Evolutionary conservation across 2,329 filamentous ascomycete genomes (phyloP), one percentile per base, ranked within the genome.

Genomic region (Aspergillus sp.): DNA sequence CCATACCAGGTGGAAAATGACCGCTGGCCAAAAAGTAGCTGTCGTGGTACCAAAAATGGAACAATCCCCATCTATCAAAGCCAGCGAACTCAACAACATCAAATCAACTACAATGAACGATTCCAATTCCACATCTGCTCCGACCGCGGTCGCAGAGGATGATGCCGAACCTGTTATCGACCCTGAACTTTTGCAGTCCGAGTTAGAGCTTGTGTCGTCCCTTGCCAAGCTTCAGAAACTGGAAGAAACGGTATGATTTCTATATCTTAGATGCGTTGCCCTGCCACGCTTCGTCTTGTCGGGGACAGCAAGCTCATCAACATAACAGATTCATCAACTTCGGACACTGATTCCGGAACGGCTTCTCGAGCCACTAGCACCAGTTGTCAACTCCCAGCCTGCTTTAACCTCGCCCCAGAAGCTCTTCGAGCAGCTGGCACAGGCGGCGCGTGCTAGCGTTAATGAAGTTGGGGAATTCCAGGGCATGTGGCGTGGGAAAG

Each of bases 321-420:
- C 31, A 17, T 8, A 6, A 14, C 53, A 79, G 76, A 76, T 79
- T 51, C 75, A 77, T 52, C 68, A 73, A 60, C 67, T 80, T 15
- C 77, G 77, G 47, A 70, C 68, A 23, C 66, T 79, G 17, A 65
- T 79, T 31, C 77, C 77, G 3, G 72, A 70, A 19, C 73, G 74
- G 25, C 58, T 79, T 11, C 64, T 78, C 37, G 73, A 75, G 12
- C 76, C 76, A 4, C 56, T 78, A 12, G 63, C 67, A 3, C 73
- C 75, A n/a, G 70, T 77, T 27, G 64, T 74, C 37, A 72, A 73
- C 39, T 73, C 73, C 8, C 62, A 62, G 9, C 66, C 61, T 17
- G 52, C 65, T 6, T 69, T 73, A 23, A 68, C 65, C 31, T 73
- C 75, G 1, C 77, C 77, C 1, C 65, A 67, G 15, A 63, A 67